These are phyloP conservation scores for Agapanthus africanus DNA, from an alignment of 106 monocot species.

Conservation along the genomic window DNA sequence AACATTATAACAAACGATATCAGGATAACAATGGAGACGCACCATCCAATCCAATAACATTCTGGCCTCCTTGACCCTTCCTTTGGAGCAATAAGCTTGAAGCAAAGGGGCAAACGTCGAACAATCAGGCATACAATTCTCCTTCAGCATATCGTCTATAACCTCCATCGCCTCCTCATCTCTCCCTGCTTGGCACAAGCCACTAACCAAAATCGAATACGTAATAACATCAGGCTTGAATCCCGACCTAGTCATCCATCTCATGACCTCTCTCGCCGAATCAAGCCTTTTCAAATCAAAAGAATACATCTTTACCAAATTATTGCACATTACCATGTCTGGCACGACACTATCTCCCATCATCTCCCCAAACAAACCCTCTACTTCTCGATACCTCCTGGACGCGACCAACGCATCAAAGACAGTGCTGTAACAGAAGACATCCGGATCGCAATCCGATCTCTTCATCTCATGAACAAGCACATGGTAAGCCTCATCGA, in stretches of 20 bases:
- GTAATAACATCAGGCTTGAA: slow-evolving; percentile 35
- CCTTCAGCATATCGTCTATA: slow-evolving; percentile 34
- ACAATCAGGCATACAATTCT: slow-evolving; percentile 33
- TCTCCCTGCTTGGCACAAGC: slow-evolving; percentile 34
- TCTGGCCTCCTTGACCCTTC: slow-evolving; percentile 36
- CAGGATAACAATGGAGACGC: slow-evolving; percentile 23
- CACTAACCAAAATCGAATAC: slow-evolving; percentile 37
- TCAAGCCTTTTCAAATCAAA: slow-evolving; percentile 17
- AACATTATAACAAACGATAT: slow-evolving; percentile 38
- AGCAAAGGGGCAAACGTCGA: slow-evolving; percentile 44
- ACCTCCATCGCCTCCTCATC: slow-evolving; percentile 33
- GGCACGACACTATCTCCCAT: slow-evolving; percentile 16
- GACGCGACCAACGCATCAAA: slow-evolving; percentile 23
- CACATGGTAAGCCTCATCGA: slow-evolving; percentile 33
- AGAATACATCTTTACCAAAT: slow-evolving; percentile 45
- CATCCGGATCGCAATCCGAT: slow-evolving; percentile 5
- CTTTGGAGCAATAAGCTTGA: slow-evolving; percentile 25
- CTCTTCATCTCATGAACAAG: slow-evolving; percentile 12
- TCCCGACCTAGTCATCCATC: slow-evolving; percentile 21
- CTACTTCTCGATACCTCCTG: slow-evolving; percentile 20
- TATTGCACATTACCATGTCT: slow-evolving; percentile 25
- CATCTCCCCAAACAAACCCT: slow-evolving; percentile 34
- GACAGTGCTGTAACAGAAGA: slow-evolving; percentile 32
- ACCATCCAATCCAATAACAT: slow-evolving; percentile 28
- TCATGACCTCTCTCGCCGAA: slow-evolving; percentile 29